Evolutionary conservation across 192 early-diverging fungal species (phyloP).

Genomic region (Diversispora epigaea): DNA sequence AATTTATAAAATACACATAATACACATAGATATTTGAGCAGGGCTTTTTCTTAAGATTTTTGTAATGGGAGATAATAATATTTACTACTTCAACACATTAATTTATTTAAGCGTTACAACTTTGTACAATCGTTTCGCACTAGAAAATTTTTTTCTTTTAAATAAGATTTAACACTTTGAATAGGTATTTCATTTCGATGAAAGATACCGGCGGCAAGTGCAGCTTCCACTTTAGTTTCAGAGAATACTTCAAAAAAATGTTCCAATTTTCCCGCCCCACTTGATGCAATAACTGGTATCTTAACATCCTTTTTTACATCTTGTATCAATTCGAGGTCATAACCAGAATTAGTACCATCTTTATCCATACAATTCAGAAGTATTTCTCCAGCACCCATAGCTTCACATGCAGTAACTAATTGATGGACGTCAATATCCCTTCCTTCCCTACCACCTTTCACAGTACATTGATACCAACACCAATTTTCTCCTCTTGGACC

Average conservation of each 20-base stretch:
- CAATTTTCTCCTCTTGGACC: slow-evolving; percentile 92
- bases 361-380: slow-evolving; percentile 98
- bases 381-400: slow-evolving; percentile 95
- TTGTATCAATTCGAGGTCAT: slow-evolving; percentile 82
- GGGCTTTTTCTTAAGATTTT: no score
- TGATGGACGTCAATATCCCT: slow-evolving; percentile 93
- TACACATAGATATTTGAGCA: no score
- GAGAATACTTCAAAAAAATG: slow-evolving; percentile 90
- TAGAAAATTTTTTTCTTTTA: slow-evolving; percentile 52
- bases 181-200: slow-evolving; percentile 94
- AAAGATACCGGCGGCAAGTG: slow-evolving; percentile 97
- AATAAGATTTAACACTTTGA: slow-evolving; percentile 74
- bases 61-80: no score
- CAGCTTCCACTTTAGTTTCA: slow-evolving; percentile 89
- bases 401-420: slow-evolving; percentile 83
- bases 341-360: slow-evolving; percentile 98
- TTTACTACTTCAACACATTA: no score
- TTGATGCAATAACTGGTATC: slow-evolving; percentile 98
- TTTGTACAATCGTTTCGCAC: slow-evolving; percentile 42
- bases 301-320: slow-evolving; percentile 75
- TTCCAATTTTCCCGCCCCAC: slow-evolving; percentile 82
- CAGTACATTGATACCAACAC: slow-evolving; percentile 99
- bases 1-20: no score
- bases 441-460: slow-evolving; percentile 95
- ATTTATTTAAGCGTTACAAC: no score